Evolutionary conservation across 495 filamentous ascomycete genomes (phyloP), one percentile per base, ranked within the genome.

Genomic region (Beverwykella pulmonaria): DNA sequence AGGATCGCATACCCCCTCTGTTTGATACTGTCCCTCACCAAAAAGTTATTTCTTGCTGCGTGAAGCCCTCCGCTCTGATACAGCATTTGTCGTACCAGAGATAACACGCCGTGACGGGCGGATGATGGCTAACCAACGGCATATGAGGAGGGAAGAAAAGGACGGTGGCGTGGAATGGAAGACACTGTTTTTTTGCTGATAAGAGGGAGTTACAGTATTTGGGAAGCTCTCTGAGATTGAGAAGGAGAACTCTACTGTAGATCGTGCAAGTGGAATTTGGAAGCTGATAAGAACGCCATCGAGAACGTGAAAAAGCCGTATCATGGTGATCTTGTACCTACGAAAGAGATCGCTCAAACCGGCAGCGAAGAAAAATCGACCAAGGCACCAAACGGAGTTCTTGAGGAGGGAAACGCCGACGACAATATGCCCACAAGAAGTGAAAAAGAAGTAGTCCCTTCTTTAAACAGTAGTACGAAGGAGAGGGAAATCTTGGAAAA

Each of bases 61-160:
- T 74, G 57, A 67, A 76, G 3, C 74, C 74, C 47, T 76, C 68
- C 0, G 71, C 71, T 25, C 68, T 19, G 10, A 75, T 54, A 20
- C 73, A 73, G 30, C 49, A 48, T 53, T 62, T 66, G 32, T 71
- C 71, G 53, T 76, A 75, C 61, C 71, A 71, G 9, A 75, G 65
- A 67, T 75, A 75, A 61, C 71, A 74, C 0, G 73, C 75, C 15
- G 74, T 75, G 14, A 76, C 63, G 1, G 73, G 74, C 12, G 74
- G 74, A 62, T 75, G 70, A 39, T 48, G 56, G 36, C 20, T 46
- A 17, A 56, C 53, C n/a, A 71, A 46, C 62, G 63, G 6, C 8
- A 47, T 29, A 50, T 71, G 62, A 23, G 68, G 32, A 62, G 44
- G 20, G 32, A 67, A n/a, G 68, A 67, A 30, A 20, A 66, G 34